phyloP scores from a whole-genome alignment of 2,329 filamentous ascomycete species.

The Dothideomycetes sp. region DNA sequence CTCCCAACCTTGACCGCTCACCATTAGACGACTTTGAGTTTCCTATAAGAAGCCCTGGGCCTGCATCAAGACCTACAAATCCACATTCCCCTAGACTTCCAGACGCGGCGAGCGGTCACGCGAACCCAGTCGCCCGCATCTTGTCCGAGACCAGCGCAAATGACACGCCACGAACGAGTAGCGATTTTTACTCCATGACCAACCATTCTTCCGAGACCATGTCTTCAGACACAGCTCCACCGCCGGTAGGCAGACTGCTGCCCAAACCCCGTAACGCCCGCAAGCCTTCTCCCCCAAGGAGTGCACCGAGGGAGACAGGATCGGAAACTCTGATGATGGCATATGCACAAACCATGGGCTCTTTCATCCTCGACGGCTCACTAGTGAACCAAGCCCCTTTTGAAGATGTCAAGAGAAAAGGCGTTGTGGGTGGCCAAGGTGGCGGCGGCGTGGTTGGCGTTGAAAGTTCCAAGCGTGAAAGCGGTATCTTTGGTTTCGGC shows the following conservation, averaged over 20 bases:
- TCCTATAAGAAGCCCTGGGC: slow-evolving; percentile 15
- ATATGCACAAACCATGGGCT: slow-evolving; percentile 87
- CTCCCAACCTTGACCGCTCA: slow-evolving; percentile 1
- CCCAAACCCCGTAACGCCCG: slow-evolving; percentile 35
- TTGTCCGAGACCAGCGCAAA: slow-evolving; percentile 68
- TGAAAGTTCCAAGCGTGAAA: slow-evolving; percentile 64
- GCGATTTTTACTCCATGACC: slow-evolving; percentile 89
- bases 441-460: slow-evolving; percentile 79
- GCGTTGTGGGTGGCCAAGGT: slow-evolving; percentile 71
- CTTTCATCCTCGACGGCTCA: slow-evolving; percentile 84
- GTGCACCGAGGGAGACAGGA: slow-evolving; percentile 39
- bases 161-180: slow-evolving; percentile 79
- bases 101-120: not conserved
- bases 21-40: slow-evolving; percentile 22
- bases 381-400: slow-evolving; percentile 83
- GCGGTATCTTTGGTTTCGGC: slow-evolving; percentile 74
- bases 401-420: slow-evolving; percentile 92
- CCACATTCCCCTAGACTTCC: not conserved
- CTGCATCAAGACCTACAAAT: not conserved
- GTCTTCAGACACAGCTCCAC: slow-evolving; percentile 57
- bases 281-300: slow-evolving; percentile 27
- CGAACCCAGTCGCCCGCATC: slow-evolving; percentile 54
- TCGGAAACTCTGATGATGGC: slow-evolving; percentile 94
- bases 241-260: slow-evolving; percentile 42
- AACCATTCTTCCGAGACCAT: slow-evolving; percentile 93